A percentile compares a stretch with the other conserved stretches of the same genome.
These are phyloP conservation scores for Hypoxylon rickii DNA, from an alignment of 495 filamentous ascomycete genomes.

Conservation along the genomic window DNA sequence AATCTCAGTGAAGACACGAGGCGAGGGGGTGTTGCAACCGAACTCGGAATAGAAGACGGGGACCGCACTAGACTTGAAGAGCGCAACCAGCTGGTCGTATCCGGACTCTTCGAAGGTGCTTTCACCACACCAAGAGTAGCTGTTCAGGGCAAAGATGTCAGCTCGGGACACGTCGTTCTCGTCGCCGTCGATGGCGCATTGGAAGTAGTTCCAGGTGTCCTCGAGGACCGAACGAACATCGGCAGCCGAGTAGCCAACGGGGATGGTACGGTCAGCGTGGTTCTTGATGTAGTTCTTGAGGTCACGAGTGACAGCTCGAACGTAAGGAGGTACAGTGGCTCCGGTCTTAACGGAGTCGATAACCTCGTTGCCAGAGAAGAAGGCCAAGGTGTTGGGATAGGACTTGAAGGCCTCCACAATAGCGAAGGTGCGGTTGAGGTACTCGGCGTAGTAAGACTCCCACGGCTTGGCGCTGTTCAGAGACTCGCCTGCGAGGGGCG, in stretches of 20 bases:
- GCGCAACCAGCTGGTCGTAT: slow-evolving; percentile 71
- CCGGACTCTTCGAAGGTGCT: slow-evolving; percentile 69
- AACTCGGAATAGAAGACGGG: slow-evolving; percentile 97
- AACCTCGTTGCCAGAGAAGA: slow-evolving; percentile 94
- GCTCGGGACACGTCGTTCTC: slow-evolving; percentile 65
- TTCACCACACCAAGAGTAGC: slow-evolving; percentile 91
- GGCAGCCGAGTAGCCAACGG: slow-evolving; percentile 93
- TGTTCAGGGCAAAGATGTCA: slow-evolving; percentile 94
- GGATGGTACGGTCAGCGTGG: slow-evolving; percentile 68
- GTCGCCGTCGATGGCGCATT: slow-evolving; percentile 72
- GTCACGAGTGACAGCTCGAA: slow-evolving; percentile 77
- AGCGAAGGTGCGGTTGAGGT: slow-evolving; percentile 83
- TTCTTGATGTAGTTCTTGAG: slow-evolving; percentile 86
- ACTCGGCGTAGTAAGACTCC: slow-evolving; percentile 72
- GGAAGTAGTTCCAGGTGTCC: slow-evolving; percentile 82
- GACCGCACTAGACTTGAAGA: slow-evolving; percentile 73
- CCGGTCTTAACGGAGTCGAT: slow-evolving; percentile 70
- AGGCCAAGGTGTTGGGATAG: slow-evolving; percentile 88
- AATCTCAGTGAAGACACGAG: slow-evolving; percentile 85
- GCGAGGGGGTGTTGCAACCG: slow-evolving; percentile 82
- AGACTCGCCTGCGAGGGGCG: slow-evolving; percentile 76
- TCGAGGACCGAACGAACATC: slow-evolving; percentile 80
- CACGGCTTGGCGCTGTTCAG: slow-evolving; percentile 72
- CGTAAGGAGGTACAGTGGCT: slow-evolving; percentile 64
- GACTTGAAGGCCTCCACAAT: slow-evolving; percentile 93